These are phyloP conservation scores for Symbiodinium pilosum DNA, from an alignment of 73 alveolate species.

Conservation along the genomic window DNA sequence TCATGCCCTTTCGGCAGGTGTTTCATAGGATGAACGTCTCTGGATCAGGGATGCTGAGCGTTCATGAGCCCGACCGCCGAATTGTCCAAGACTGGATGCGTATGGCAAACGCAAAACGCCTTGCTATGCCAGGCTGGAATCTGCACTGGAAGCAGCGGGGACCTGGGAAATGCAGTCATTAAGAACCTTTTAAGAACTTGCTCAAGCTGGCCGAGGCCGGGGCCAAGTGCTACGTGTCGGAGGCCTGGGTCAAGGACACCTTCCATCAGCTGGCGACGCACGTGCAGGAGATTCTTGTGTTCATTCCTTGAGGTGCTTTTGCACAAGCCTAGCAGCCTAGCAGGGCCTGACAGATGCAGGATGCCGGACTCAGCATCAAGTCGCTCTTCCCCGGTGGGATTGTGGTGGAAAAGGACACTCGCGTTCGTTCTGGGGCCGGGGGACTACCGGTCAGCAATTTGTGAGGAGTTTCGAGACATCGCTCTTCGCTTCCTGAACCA, in stretches of 20 bases:
- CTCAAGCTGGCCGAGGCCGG: slow-evolving; percentile 6
- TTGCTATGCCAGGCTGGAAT: slow-evolving; percentile 18
- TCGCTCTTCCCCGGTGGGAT: slow-evolving; percentile 22
- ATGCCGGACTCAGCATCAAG: slow-evolving; percentile 67
- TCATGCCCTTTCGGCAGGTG: neutral
- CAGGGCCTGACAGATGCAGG: neutral
- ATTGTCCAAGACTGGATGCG: neutral
- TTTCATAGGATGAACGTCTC: slow-evolving; percentile 82
- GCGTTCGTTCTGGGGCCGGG: neutral
- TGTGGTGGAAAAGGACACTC: slow-evolving; percentile 30
- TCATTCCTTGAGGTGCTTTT: too few species aligned
- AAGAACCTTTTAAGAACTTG: too few species aligned
- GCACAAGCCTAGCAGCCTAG: too few species aligned
- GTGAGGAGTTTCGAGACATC: slow-evolving; percentile 50
- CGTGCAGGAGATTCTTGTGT: slow-evolving; percentile 20
- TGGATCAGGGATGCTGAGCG: slow-evolving; percentile 76
- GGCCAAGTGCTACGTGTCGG: slow-evolving; percentile 71
- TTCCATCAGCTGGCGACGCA: slow-evolving; percentile 38
- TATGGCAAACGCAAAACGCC: neutral
- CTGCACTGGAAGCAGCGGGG: slow-evolving; percentile 29
- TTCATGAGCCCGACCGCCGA: slow-evolving; percentile 10
- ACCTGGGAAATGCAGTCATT: neutral
- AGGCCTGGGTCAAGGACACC: slow-evolving; percentile 82
- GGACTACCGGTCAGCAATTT: neutral
- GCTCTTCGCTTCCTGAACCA: slow-evolving; percentile 43